Conservation (phyloP, 2,329 filamentous ascomycete species). For the Ilyonectria mors-panacis region DNA sequence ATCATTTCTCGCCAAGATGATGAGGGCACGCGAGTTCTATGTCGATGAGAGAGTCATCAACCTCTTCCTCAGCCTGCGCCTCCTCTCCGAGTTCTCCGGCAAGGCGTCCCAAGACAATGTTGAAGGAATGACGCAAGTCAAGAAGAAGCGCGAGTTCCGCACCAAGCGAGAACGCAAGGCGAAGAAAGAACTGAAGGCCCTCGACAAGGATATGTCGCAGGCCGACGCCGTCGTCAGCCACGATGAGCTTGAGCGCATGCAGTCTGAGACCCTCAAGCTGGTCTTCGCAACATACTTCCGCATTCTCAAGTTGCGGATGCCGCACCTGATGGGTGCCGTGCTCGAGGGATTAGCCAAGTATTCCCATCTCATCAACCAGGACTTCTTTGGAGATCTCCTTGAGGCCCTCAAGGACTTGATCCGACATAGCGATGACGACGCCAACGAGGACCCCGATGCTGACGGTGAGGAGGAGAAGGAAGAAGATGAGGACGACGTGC, state of each 20-base stretch:
- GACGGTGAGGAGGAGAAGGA: constrained; percentile 63
- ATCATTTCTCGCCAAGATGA: constrained; percentile 90
- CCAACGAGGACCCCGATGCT: constrained; percentile 59
- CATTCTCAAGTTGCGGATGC: constrained; percentile 86
- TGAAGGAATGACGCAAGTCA: constrained; percentile 72
- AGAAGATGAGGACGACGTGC: constrained; percentile 60
- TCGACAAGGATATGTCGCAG: constrained; percentile 94
- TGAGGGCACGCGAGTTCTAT: constrained; percentile 87
- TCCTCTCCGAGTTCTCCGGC: constrained; percentile 88
- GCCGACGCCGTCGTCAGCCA: constrained; percentile 93
- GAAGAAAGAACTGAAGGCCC: constrained; percentile 85
- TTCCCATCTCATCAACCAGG: constrained; percentile 96
- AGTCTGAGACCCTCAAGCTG: constrained; percentile 94
- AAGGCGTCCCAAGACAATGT: constrained; percentile 86
- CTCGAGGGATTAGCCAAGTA: constrained; percentile 95
- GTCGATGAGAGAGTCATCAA: constrained; percentile 91
- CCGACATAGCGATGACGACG: constrained; percentile 76
- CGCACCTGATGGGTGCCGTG: constrained; percentile 95
- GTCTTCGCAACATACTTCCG: constrained; percentile 97
- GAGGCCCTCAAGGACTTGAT: constrained; percentile 96
- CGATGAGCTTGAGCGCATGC: constrained; percentile 93
- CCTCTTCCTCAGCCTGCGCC: constrained; percentile 88
- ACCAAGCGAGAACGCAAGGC: constrained; percentile 91
- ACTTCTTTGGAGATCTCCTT: constrained; percentile 97
- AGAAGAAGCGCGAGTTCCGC: constrained; percentile 85